A percentile compares a stretch with the other conserved stretches of the same genome.
Evolutionary conservation across 2,329 filamentous ascomycete species (phyloP).

Genomic region (Colletotrichum horii): DNA sequence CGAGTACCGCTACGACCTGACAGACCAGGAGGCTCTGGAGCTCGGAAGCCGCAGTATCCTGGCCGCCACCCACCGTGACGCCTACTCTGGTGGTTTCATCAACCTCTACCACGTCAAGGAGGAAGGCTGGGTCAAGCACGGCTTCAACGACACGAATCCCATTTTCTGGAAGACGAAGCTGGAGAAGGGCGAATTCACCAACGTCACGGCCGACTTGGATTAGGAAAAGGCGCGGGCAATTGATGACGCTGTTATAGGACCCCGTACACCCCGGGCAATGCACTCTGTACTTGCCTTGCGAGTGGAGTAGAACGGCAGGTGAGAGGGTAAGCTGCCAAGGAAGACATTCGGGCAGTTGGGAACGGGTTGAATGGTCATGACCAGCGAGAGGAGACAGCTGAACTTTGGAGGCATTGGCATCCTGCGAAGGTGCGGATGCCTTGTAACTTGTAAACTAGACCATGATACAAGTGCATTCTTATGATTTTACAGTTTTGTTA

Average conservation of each 20-base stretch:
- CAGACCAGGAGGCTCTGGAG: constrained; percentile 86
- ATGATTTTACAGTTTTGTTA: neutral
- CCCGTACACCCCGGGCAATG: neutral
- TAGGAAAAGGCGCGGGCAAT: constrained; percentile 32
- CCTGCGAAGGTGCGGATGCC: neutral
- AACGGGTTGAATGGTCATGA: constrained; percentile 1
- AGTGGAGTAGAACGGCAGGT: neutral
- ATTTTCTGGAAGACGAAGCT: constrained; percentile 99
- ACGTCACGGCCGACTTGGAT: constrained; percentile 82
- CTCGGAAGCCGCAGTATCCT: constrained; percentile 91
- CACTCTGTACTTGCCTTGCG: neutral
- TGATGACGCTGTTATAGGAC: neutral
- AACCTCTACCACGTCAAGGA: constrained; percentile 99
- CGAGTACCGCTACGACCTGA: constrained; percentile 90
- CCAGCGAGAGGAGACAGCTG: neutral
- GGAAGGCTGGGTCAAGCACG: constrained; percentile 98
- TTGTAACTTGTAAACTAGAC: constrained; percentile 26
- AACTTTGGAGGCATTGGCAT: neutral
- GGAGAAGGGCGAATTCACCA: constrained; percentile 97
- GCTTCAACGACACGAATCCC: constrained; percentile 96
- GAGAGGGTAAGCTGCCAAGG: neutral
- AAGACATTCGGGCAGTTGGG: neutral
- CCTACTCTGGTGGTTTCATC: constrained; percentile 98
- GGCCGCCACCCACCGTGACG: constrained; percentile 94
- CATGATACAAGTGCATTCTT: constrained; percentile 22